Percentiles rank a stretch among this genome's conserved stretches.
These are phyloP conservation scores for Turritis glabra DNA, from an alignment of 345 rosid species.

Conservation along the genomic window DNA sequence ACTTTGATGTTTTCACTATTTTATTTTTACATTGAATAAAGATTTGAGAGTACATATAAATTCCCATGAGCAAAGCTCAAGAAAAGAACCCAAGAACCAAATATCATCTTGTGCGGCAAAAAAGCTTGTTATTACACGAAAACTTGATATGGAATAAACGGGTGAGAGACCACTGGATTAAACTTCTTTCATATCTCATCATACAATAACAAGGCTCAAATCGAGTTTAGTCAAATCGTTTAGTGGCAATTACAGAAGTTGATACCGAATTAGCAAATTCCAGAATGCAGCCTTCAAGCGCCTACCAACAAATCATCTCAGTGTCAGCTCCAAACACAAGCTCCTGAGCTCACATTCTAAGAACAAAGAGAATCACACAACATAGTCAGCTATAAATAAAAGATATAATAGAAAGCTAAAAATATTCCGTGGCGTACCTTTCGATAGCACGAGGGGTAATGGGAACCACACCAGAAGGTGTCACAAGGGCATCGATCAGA, in stretches of 20 bases:
- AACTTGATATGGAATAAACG: background rate
- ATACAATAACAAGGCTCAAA: constrained; percentile 7
- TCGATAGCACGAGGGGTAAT: constrained; percentile 60
- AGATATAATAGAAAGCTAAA: constrained; percentile 7
- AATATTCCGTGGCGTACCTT: constrained; percentile 42
- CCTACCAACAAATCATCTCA: constrained; percentile 5
- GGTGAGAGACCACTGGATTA: background rate
- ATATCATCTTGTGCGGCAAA: background rate
- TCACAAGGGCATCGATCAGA: constrained; percentile 70
- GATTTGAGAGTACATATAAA: constrained; percentile 15
- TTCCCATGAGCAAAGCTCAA: background rate
- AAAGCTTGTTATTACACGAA: background rate
- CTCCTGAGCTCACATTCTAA: constrained; percentile 34
- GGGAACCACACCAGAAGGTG: constrained; percentile 73
- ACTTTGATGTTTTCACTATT: background rate
- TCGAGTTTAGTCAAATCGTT: background rate
- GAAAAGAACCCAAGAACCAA: background rate
- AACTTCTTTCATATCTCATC: constrained; percentile 14
- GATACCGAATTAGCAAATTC: background rate
- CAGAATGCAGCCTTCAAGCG: constrained; percentile 12
- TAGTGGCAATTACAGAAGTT: background rate
- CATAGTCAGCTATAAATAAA: background rate
- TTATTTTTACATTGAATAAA: constrained; percentile 28
- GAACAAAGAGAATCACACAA: constrained; percentile 18
- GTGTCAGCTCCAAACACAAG: constrained; percentile 18